Evolutionary conservation across 2,329 filamentous ascomycete genomes (phyloP), one percentile per base, ranked within the genome.

Genomic region (Sporothrix variecibatus): DNA sequence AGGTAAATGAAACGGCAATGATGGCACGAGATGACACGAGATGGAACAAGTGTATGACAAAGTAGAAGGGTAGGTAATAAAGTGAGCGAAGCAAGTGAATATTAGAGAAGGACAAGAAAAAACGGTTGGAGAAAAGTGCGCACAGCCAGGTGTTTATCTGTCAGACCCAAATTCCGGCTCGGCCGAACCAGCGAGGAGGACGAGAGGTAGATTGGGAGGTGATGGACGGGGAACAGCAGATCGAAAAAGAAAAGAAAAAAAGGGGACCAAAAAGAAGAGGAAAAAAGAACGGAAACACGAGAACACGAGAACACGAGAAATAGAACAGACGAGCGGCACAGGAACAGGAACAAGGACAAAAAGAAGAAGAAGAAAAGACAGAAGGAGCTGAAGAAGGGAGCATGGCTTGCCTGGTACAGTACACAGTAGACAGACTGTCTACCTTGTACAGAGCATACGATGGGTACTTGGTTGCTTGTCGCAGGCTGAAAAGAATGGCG

Each of bases 101-200:
- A 69, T 2, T 8, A 68, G 26, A 28, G 15, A 43, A 28, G 38
- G n/a, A 64, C 64, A 68, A 34, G 65, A n/a, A 34, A 34, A 34
- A n/a, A 9, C 17, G 46, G 20, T 38, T 51, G 8, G 26, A 20
- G 9, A 28, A 20, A 34, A 51, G 67, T 69, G 67, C 67, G 46
- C 62, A 43, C 67, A 38, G 26, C 20, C 20, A 38, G 23, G 46
- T 69, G 46, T 53, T 69, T 69, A 69, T 69, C 43, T 69, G 26
- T 69, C 28, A 56, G 67, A 38, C 46, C 28, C 28, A 26, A 46
- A 46, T 26, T 67, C n/a, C 40, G 23, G 38, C 62, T 28, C 23
- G 12, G 38, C 38, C 38, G 23, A 65, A 49, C 43, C 26, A 51
- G 43, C 26, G 43, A 31, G 7, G 26, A 23, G 26, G 43, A 51